Evolutionary conservation across 2,329 filamentous ascomycete genomes (phyloP), one percentile per base, ranked within the genome.

Genomic region (Sporothrix sp.): DNA sequence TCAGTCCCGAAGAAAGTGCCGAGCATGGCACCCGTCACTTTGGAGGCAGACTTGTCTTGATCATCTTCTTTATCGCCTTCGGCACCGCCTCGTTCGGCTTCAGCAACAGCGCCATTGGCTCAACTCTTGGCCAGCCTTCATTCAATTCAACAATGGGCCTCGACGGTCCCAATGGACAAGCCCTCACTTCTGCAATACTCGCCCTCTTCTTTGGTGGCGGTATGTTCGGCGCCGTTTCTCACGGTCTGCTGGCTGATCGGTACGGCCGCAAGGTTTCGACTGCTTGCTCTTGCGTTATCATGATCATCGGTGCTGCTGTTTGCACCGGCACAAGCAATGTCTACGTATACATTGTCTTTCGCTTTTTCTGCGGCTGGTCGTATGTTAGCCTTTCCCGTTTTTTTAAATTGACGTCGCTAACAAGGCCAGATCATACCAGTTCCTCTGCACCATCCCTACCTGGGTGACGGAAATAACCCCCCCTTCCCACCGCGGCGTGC

Each of bases 401-500:
- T n/a, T n/a, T n/a, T n/a, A n/a, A n/a, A n/a, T n/a, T n/a, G n/a
- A n/a, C n/a, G n/a, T n/a, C n/a, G n/a, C n/a, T n/a, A n/a, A n/a
- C n/a, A n/a, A 28, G 10, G 5, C 25, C 25, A 39, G 37, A n/a
- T 44, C 28, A 11, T 44, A 11, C 28, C 46, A 14, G 28, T 36
- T 42, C 7, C 25, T 42, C 14, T 28, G 38, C 1, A 46, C 51
- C 8, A 30, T 46, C 1, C 51, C 54, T 10, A 28, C 56, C 2
- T 56, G 49, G 32, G 37, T 68, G 51, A 62, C 62, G 0, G 65
- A 65, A 1, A 70, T 70, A 0, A 66, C 69, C 1, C 70, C 70
- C 1, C 30, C 54, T 1, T 20, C 20, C 5, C 37, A 39, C 30
- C 50, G 54, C 16, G 54, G 49, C 18, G 37, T 56, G 1, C 43